These are phyloP conservation scores for Globisporangium yorkense DNA, from an alignment of 352 stramenopile genomes.

Conservation along the genomic window DNA sequence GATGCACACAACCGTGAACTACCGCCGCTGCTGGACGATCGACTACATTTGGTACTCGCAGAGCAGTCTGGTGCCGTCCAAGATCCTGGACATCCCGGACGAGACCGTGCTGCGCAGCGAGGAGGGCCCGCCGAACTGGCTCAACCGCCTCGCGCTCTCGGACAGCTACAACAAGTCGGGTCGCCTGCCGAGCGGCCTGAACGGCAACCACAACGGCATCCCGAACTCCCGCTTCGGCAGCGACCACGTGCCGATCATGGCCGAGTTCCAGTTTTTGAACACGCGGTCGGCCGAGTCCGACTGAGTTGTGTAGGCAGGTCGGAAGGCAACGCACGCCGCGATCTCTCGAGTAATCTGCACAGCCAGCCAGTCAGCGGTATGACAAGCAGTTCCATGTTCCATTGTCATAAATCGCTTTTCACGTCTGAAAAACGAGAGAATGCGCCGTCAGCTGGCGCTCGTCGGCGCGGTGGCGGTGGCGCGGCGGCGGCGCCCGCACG, in stretches of 20 bases:
- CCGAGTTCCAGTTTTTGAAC: slow-evolving; percentile 73
- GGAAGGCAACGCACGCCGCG: not conserved
- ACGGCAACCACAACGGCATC: slow-evolving; percentile 86
- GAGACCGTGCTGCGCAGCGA: slow-evolving; percentile 64
- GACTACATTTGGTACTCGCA: slow-evolving; percentile 88
- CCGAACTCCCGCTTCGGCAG: slow-evolving; percentile 81
- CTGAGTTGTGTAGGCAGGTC: not conserved
- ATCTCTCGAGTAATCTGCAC: not conserved
- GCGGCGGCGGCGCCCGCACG: too few species aligned
- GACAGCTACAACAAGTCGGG: slow-evolving; percentile 67
- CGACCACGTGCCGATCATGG: slow-evolving; percentile 84
- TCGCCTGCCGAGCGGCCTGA: slow-evolving; percentile 48
- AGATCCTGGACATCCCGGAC: slow-evolving; percentile 67
- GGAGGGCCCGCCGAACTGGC: slow-evolving; percentile 72
- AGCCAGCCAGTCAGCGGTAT: not conserved
- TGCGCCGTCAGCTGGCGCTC: too few species aligned
- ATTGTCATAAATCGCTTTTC: too few species aligned
- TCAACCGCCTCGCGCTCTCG: slow-evolving; percentile 60
- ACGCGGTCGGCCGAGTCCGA: slow-evolving; percentile 11
- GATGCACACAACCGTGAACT: slow-evolving; percentile 84
- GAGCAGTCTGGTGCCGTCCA: slow-evolving; percentile 46
- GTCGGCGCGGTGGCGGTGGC: too few species aligned
- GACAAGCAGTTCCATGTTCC: too few species aligned
- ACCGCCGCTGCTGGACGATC: slow-evolving; percentile 82
- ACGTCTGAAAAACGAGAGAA: too few species aligned